These are phyloP conservation scores for Lasiosphaeris hirsuta DNA, from an alignment of 495 filamentous ascomycete genomes.

Conservation along the genomic window DNA sequence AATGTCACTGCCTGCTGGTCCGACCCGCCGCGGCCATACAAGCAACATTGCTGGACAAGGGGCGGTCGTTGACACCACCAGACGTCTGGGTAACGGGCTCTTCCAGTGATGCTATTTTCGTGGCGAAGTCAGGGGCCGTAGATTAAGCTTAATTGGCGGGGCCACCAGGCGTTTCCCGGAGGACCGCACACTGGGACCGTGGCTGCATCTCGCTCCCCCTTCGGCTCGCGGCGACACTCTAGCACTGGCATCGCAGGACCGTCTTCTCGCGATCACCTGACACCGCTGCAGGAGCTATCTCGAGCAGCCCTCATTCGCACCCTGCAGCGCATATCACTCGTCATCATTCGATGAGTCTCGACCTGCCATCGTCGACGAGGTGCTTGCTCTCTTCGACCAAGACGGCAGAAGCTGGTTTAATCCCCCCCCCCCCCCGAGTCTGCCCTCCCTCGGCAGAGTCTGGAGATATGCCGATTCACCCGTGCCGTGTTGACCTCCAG, in stretches of 20 bases:
- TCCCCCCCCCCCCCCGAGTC: background rate
- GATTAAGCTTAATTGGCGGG: conserved; percentile 42
- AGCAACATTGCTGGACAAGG: background rate
- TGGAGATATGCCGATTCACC: conserved; percentile 19
- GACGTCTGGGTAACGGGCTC: conserved; percentile 6
- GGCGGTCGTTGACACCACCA: background rate
- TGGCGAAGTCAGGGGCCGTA: conserved; percentile 26
- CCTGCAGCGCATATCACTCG: background rate
- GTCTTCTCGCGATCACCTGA: conserved; percentile 22
- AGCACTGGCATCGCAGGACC: background rate
- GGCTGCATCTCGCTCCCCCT: background rate
- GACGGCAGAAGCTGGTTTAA: conserved; percentile 2
- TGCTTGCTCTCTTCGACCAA: conserved; percentile 4
- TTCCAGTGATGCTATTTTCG: conserved; percentile 38
- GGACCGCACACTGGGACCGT: background rate
- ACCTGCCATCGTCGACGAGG: background rate
- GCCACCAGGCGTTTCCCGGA: conserved; percentile 15
- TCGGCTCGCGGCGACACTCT: background rate
- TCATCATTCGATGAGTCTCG: background rate
- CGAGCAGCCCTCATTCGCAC: background rate
- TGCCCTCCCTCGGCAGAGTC: background rate
- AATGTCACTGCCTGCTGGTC: conserved; percentile 7
- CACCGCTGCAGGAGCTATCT: background rate
- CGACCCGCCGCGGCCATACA: background rate
- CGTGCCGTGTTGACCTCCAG: conserved; percentile 16